Conservation (phyloP, 2,329 filamentous ascomycete genomes). For the Passalora sequoiae region DNA sequence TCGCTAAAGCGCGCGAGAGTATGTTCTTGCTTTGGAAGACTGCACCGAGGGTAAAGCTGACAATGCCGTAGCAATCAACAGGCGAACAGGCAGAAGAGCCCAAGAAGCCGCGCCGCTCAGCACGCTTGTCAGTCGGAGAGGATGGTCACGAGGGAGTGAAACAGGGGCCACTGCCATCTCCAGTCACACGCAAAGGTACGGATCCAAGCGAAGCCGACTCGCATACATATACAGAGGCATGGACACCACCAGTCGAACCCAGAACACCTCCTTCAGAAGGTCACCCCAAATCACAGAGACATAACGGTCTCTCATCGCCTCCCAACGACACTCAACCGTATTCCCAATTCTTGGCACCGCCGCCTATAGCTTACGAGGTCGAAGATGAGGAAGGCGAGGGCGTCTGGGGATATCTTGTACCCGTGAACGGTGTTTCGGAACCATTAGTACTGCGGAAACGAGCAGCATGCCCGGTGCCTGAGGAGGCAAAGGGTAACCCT, state of each 20-base stretch:
- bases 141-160: slow-evolving; percentile 32
- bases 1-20: slow-evolving; percentile 79
- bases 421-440: slow-evolving; percentile 56
- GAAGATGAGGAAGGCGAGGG: slow-evolving; percentile 78
- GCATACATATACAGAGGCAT: slow-evolving; percentile 66
- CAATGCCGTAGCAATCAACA: slow-evolving; percentile 54
- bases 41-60: too few species aligned
- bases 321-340: slow-evolving; percentile 72
- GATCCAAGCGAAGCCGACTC: slow-evolving; percentile 61
- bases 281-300: slow-evolving; percentile 32
- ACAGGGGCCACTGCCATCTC: slow-evolving; percentile 71
- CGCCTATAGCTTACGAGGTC: slow-evolving; percentile 69
- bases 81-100: slow-evolving; percentile 60
- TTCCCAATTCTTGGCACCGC: slow-evolving; percentile 73
- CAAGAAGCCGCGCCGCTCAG: slow-evolving; percentile 80
- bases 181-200: slow-evolving; percentile 64
- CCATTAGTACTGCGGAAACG: slow-evolving; percentile 71
- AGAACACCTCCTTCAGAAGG: slow-evolving; percentile 40
- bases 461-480: slow-evolving; percentile 60
- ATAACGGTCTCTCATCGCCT: slow-evolving; percentile 53
- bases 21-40: too few species aligned
- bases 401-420: slow-evolving; percentile 93
- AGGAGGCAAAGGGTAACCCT: slow-evolving; percentile 33
- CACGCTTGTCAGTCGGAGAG: slow-evolving; percentile 53
- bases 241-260: slow-evolving; percentile 35